Conservation (phyloP, 1,284 basidiomycete genomes). For the Tilletia caries region DNA sequence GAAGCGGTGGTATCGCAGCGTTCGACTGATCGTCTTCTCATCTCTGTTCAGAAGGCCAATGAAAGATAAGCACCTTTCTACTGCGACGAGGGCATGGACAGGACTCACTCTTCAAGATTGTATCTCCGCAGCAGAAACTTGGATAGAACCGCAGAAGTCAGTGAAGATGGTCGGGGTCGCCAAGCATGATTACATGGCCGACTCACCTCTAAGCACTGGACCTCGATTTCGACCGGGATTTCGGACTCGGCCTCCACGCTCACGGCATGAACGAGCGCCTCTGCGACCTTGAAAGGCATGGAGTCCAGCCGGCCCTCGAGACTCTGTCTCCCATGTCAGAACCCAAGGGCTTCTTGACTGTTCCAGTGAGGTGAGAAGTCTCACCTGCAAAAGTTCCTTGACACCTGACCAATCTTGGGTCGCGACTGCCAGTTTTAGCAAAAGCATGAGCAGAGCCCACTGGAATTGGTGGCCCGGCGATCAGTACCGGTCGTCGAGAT, state of each 20-base stretch:
- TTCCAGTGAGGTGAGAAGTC: neutral
- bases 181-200: neutral
- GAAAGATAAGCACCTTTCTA: no score
- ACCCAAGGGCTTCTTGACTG: no score
- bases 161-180: neutral
- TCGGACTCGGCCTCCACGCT: neutral
- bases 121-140: neutral
- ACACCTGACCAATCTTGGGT: neutral
- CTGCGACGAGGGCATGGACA: neutral
- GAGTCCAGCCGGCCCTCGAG: neutral
- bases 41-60: neutral
- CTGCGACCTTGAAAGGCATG: neutral
- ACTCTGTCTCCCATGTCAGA: neutral
- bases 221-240: neutral
- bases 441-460: neutral
- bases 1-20: constrained; percentile 8
- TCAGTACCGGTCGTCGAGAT: neutral
- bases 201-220: constrained; percentile 1
- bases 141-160: neutral
- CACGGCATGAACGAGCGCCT: neutral
- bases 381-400: neutral
- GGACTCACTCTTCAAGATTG: neutral
- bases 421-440: neutral
- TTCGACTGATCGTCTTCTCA: neutral
- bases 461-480: neutral